Percentiles rank a stretch among this genome's conserved stretches.
Conservation (phyloP, 352 stramenopile species). For the Phytopythium chamaehyphon region DNA sequence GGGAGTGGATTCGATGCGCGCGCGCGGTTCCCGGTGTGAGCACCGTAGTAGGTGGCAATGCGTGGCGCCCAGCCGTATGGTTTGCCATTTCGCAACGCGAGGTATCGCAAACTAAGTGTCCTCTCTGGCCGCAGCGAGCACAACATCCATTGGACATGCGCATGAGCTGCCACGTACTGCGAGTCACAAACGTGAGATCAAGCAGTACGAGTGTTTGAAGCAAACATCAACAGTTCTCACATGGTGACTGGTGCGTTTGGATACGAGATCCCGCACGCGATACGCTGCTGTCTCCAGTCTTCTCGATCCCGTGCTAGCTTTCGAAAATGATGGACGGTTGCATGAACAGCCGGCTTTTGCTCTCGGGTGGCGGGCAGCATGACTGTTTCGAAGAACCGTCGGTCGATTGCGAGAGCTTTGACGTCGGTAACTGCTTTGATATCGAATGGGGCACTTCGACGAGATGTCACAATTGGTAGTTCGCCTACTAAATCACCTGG, state of each 20-base stretch:
- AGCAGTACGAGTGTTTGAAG: not conserved
- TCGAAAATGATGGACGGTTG: conserved; percentile 38
- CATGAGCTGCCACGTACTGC: conserved; percentile 73
- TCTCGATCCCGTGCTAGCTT: conserved; percentile 52
- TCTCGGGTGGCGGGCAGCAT: conserved; percentile 41
- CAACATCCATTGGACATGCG: conserved; percentile 67
- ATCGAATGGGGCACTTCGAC: conserved; percentile 47
- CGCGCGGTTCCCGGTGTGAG: not conserved
- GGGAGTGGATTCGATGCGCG: not conserved
- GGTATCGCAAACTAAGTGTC: conserved; percentile 46
- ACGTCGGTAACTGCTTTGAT: conserved; percentile 68
- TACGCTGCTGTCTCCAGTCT: conserved; percentile 69
- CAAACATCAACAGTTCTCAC: conserved; percentile 17
- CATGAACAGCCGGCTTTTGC: conserved; percentile 32
- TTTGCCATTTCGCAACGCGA: conserved; percentile 34
- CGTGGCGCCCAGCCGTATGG: conserved; percentile 5
- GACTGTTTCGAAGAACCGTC: conserved; percentile 55
- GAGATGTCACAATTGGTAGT: conserved; percentile 48
- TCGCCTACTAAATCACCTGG: conserved; percentile 59
- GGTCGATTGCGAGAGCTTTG: conserved; percentile 56
- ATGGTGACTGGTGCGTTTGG: conserved; percentile 67
- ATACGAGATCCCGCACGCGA: conserved; percentile 62
- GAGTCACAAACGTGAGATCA: not conserved
- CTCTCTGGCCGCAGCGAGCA: conserved; percentile 47
- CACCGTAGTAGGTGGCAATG: conserved; percentile 13